Evolutionary conservation across 2,329 filamentous ascomycete species (phyloP).

Genomic region (Aspergillus bombycis): DNA sequence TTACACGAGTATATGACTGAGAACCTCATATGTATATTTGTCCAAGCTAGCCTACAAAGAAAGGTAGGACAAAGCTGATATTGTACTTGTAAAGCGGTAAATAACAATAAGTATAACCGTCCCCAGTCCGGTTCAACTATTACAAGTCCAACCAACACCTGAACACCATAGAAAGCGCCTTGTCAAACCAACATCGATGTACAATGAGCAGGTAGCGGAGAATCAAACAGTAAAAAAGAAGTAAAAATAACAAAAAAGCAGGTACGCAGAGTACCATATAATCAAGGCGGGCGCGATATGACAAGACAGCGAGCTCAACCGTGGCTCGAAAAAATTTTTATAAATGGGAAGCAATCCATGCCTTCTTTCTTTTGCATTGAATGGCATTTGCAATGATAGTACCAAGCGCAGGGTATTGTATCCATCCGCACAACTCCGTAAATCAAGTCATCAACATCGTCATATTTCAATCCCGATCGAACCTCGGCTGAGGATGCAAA

Average conservation of each 20-base stretch:
- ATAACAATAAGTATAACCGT: not conserved
- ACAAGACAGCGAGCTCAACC: not conserved
- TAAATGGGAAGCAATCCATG: not conserved
- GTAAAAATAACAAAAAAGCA: not conserved
- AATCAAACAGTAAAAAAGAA: not conserved
- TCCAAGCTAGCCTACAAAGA: not conserved
- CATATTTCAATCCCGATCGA: not conserved
- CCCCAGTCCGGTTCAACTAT: not conserved
- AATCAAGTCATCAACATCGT: slow-evolving; percentile 2
- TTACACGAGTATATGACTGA: not conserved
- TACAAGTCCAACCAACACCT: not conserved
- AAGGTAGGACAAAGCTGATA: not conserved
- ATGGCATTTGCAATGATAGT: not conserved
- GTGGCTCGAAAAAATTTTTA: not conserved
- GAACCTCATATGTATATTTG: not conserved
- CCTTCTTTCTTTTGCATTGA: not conserved
- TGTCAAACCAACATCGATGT: not conserved
- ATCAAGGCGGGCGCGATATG: not conserved
- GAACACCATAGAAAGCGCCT: not conserved
- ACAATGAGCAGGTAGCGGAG: not conserved
- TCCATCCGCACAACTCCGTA: not conserved
- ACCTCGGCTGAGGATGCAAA: slow-evolving; percentile 3
- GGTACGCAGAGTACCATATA: not conserved
- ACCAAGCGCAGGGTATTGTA: not conserved
- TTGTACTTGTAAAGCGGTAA: not conserved